phyloP scores from a whole-genome alignment of 1,139 yeast genomes.

The Lizanozyma gosingica region DNA sequence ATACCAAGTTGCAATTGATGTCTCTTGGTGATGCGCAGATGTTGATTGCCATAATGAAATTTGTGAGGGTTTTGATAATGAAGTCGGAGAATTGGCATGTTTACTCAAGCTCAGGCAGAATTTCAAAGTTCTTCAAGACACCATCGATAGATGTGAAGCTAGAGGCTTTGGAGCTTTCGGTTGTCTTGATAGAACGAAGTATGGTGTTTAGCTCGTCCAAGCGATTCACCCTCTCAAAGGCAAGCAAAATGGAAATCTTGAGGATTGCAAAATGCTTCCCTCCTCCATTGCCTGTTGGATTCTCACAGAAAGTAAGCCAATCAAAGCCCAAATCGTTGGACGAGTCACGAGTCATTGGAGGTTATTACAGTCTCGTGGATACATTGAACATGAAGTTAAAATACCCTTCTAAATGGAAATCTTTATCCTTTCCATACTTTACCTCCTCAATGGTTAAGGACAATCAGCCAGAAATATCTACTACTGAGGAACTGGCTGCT shows the following conservation, averaged over 20 bases:
- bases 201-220: slow-evolving; percentile 33
- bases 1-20: slow-evolving; percentile 38
- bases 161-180: slow-evolving; percentile 56
- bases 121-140: slow-evolving; percentile 51
- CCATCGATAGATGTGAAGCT: slow-evolving; percentile 53
- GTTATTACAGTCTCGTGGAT: slow-evolving; percentile 48
- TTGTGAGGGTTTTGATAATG: slow-evolving; percentile 56
- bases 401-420: slow-evolving; percentile 51
- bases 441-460: slow-evolving; percentile 12
- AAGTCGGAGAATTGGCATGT: slow-evolving; percentile 62
- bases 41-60: slow-evolving; percentile 46
- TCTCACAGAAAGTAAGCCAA: slow-evolving; percentile 11
- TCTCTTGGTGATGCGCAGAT: slow-evolving; percentile 35
- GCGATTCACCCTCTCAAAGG: slow-evolving; percentile 33
- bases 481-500: background rate
- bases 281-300: slow-evolving; percentile 37
- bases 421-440: slow-evolving; percentile 48
- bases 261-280: slow-evolving; percentile 51
- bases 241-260: slow-evolving; percentile 35
- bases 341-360: slow-evolving; percentile 24
- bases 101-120: slow-evolving; percentile 58
- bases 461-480: background rate
- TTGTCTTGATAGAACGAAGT: slow-evolving; percentile 51
- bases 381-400: slow-evolving; percentile 37
- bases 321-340: background rate